Evolutionary conservation across 2,329 filamentous ascomycete species (phyloP).

Genomic region (Epicoccum nigrum): DNA sequence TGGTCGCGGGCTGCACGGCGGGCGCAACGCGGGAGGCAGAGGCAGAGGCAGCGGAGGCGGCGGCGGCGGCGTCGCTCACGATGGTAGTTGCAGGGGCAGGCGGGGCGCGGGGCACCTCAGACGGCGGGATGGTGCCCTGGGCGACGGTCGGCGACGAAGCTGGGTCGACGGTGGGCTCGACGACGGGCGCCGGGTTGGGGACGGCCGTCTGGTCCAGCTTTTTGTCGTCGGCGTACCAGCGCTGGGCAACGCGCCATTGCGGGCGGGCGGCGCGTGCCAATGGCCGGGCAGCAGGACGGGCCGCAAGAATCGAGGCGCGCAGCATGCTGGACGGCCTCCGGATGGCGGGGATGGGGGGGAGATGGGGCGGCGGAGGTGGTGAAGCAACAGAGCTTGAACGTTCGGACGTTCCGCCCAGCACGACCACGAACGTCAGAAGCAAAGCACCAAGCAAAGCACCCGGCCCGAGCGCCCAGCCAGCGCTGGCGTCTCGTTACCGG

Average conservation of each 20-base stretch:
- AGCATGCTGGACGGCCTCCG: conserved; percentile 59
- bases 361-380: conserved; percentile 20
- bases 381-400: conserved; percentile 18
- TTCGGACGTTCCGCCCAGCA: not conserved
- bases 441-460: too few relatives aligned
- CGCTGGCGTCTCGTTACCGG: too few relatives aligned
- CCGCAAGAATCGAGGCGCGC: conserved; percentile 60
- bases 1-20: conserved; percentile 39
- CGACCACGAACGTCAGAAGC: conserved; percentile 2
- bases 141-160: conserved; percentile 34
- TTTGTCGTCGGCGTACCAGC: conserved; percentile 59
- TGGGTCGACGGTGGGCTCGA: conserved; percentile 50
- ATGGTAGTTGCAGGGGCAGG: conserved; percentile 49
- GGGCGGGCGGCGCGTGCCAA: conserved; percentile 41
- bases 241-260: conserved; percentile 50
- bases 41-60: not conserved
- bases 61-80: conserved; percentile 24
- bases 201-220: conserved; percentile 48
- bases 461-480: not conserved
- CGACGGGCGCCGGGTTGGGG: conserved; percentile 43
- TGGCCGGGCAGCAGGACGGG: conserved; percentile 51
- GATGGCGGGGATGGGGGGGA: conserved; percentile 30
- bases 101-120: conserved; percentile 56
- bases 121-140: conserved; percentile 54
- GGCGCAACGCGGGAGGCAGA: conserved; percentile 43